These are phyloP conservation scores for Stramenopiles sp. DNA, from an alignment of 352 stramenopile genomes.

Conservation along the genomic window DNA sequence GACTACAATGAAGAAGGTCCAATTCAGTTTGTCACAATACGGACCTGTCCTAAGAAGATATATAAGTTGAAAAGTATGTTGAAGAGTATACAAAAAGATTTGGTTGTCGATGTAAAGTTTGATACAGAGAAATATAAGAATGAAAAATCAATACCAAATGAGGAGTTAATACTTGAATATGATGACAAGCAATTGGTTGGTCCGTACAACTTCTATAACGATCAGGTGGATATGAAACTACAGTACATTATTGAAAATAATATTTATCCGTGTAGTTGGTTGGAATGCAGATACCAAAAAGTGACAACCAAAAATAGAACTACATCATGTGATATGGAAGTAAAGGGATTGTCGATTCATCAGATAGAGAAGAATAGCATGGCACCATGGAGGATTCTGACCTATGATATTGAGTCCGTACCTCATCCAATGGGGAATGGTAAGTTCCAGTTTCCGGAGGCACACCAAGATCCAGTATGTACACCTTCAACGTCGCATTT, in stretches of 20 bases:
- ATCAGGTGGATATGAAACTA: not conserved
- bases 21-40: not conserved
- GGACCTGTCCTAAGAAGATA: not conserved
- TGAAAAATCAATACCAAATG: not conserved
- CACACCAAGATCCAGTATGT: not conserved
- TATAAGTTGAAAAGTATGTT: not conserved
- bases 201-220: not conserved
- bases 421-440: not conserved
- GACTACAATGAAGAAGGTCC: not conserved
- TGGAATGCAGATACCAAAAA: not conserved
- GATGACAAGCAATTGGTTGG: not conserved
- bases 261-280: not conserved
- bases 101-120: not conserved
- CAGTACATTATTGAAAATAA: not conserved
- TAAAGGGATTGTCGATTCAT: not conserved
- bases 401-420: slow-evolving; percentile 1
- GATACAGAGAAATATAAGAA: not conserved
- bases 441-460: not conserved
- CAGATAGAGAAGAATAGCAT: not conserved
- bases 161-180: not conserved
- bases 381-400: not conserved
- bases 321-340: not conserved
- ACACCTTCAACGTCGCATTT: too few species aligned
- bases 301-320: not conserved
- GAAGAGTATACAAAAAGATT: not conserved